Base-by-base conservation (phyloP, 148 eudicot genomes). In the Amaranthus cruentus region DNA sequence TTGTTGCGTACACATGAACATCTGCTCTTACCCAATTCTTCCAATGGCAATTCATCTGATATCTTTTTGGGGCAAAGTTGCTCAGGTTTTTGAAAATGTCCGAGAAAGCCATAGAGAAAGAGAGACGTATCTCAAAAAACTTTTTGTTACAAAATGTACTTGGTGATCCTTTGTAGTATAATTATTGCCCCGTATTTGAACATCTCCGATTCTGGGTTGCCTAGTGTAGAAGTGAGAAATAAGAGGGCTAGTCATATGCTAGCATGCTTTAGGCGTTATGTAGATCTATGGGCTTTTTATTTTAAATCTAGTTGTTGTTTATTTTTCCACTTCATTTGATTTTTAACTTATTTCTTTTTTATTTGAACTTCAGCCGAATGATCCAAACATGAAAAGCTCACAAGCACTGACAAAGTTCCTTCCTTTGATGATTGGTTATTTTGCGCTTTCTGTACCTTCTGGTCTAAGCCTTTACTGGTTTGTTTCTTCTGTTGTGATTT, bases 401-500 rank as follows among this genome's bases (percentile, higher is more conserved):
- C 96, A 89, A 82, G 88, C 89, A 51, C 75, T 91, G 62, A 91
- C 96, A 13, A 88, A 88, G 71, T 81, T 95, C 73, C 87, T 95
- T 58, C 97, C 97, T 1, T 77, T 95, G 77, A 82, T 95, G 93
- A 88, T 95, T 70, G 98, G 98, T 68, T 94, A 94, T 72, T 94
- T 94, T 81, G 79, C 98, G 74, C 92, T 94, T 68, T 91, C 98
- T 10, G 98, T 94, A 73, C 98, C 98, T 79, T 94, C 98, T 62
- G 98, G 97, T 54, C 83, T 94, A 67, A 88, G 98, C 79, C 93
- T 94, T 73, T 94, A 94, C 68, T 94, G 98, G 98, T 94, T 69
- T 79, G 90, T 53, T 62, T 47, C 53, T 76, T 5, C 66, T 56
- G 21, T 6, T 63, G 53, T 64, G 3, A 21, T 54, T 55, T 9